phyloP scores from a whole-genome alignment of 139 green algal genomes.

The Chlorella vulgaris region DNA sequence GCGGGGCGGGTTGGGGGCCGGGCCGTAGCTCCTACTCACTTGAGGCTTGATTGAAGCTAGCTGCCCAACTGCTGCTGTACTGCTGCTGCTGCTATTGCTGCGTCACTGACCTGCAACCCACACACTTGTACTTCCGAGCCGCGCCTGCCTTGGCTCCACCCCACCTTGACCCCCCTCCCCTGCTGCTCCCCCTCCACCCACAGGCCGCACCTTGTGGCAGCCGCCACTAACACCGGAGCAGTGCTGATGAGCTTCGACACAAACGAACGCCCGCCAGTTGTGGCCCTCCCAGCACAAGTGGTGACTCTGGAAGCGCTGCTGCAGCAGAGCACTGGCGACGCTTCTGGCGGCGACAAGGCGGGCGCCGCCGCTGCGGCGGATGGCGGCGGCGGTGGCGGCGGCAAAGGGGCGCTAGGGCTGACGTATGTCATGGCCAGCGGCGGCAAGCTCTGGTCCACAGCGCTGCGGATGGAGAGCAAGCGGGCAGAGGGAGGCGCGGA shows the following conservation, averaged over 20 bases:
- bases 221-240: conserved; percentile 55
- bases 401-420: conserved; percentile 35
- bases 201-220: conserved; percentile 55
- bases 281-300: conserved; percentile 44
- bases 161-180: background rate
- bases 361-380: background rate
- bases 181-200: background rate
- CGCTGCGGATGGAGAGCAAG: conserved; percentile 37
- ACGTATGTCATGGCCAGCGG: conserved; percentile 35
- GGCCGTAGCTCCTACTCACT: no score
- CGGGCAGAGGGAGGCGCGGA: conserved; percentile 8
- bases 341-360: background rate
- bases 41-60: no score
- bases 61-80: no score
- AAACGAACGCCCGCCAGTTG: conserved; percentile 36
- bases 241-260: conserved; percentile 52
- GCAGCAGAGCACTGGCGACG: conserved; percentile 4
- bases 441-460: conserved; percentile 36
- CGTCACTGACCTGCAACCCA: no score
- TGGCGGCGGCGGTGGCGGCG: background rate
- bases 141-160: background rate
- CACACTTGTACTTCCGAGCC: no score
- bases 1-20: background rate
- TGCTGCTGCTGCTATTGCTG: no score
- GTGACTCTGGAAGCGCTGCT: conserved; percentile 42